phyloP scores from a whole-genome alignment of 2,329 filamentous ascomycete genomes.

The Fusarium sororula region DNA sequence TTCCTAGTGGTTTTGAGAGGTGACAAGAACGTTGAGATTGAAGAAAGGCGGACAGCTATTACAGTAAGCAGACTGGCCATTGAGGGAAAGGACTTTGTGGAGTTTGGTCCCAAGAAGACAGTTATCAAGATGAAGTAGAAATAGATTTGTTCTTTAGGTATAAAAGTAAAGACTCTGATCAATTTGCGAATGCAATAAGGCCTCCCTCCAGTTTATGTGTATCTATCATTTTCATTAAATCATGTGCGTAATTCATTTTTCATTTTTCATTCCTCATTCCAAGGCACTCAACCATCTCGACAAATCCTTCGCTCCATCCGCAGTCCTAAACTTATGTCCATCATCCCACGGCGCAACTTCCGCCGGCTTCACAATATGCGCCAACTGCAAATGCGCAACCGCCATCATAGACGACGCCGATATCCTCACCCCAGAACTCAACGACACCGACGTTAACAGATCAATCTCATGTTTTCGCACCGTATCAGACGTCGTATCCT shows the following conservation, averaged over 20 bases:
- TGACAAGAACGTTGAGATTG: not conserved
- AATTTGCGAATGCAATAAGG: not conserved
- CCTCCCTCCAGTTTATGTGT: not conserved
- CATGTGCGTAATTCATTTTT: not conserved
- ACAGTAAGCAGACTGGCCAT: not conserved
- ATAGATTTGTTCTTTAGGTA: accelerated
- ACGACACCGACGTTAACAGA: conserved; percentile 1
- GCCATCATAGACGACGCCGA: not conserved
- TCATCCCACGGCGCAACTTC: conserved; percentile 21
- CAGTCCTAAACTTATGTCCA: conserved; percentile 10
- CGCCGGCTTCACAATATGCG: not conserved
- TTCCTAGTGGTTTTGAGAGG: not conserved
- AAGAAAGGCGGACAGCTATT: not conserved
- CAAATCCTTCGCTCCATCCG: conserved; percentile 3
- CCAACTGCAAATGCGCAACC: conserved; percentile 12
- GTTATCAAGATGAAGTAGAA: not conserved
- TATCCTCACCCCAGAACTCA: conserved; percentile 14
- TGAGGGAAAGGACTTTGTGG: not conserved
- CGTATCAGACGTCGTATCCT: not conserved
- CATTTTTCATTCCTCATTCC: not conserved
- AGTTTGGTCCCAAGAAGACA: not conserved
- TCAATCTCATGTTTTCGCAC: conserved; percentile 17
- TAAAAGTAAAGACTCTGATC: not conserved
- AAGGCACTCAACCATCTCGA: conserved; percentile 17
- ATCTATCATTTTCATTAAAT: not conserved